Evolutionary conservation across 2,329 filamentous ascomycete species (phyloP), one percentile per base, ranked within the genome.

Genomic region (Rutstroemia sp.): DNA sequence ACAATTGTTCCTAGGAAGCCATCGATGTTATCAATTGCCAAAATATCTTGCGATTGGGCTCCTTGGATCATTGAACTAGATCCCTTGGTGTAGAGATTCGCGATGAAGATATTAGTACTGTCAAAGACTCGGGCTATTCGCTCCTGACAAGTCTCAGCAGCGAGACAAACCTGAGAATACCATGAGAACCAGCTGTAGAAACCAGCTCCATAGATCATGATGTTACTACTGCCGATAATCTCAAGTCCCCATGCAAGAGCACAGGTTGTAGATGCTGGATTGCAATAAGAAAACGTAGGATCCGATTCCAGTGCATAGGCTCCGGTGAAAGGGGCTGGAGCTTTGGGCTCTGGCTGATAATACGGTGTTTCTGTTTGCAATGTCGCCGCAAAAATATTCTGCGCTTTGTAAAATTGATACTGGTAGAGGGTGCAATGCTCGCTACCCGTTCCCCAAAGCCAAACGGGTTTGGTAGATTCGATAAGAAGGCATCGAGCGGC

Each of bases 401-500:
- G 17, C 3, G 49, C 23, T 16, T 36, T 36, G 25, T 14, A 39
- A 34, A 53, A 53, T n/a, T 47, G 36, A 40, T 51, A 48, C 67
- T 88, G 82, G 67, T 86, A 87, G 14, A 87, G 71, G 1, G 79
- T 76, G 46, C 78, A 78, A 68, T 89, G 86, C 71, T 89, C 86
- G 0, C 80, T 80, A 0, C 81, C 76, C 0, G 83, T 84, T 7
- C 82, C 86, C 51, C 79, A 82, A 21, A 88, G 70, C 60, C 58
- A 58, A 34, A 49, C 57, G 23, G 60, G 49, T n/a, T 39, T 39
- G 6, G 21, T 14, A 42, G 40, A 49, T 36, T 62, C 60, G 12
- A 62, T 47, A 25, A 61, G 53, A 27, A 63, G 42, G n/a, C 62
- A 61, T 17, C 62, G 39, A 0, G 48, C 59, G 23, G 56, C 56